Evolutionary conservation across 208 protist species (phyloP).

Genomic region (Tetramitus jugosus): DNA sequence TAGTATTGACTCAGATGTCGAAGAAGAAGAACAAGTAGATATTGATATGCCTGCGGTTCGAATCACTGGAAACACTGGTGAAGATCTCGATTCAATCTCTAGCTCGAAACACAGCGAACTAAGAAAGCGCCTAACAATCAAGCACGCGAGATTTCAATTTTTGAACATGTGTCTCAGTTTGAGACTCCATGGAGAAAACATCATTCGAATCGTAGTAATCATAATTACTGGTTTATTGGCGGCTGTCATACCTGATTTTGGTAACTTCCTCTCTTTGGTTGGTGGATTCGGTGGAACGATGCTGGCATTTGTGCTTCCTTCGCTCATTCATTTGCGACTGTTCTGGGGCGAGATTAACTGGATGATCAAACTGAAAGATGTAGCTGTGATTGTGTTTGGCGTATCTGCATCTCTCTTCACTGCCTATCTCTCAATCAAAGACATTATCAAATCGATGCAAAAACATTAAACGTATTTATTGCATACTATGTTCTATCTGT

Average conservation of each 20-base stretch:
- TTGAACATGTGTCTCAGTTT: no score
- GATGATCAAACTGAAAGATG: background rate
- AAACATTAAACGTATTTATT: no score
- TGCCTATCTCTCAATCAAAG: background rate
- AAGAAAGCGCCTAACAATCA: background rate
- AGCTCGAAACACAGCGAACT: no score
- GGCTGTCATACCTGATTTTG: constrained; percentile 5
- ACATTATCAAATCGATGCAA: background rate
- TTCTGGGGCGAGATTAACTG: background rate
- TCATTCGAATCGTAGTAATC: background rate
- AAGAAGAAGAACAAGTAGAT: background rate
- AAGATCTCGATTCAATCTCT: no score
- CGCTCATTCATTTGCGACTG: background rate
- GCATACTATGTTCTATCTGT: no score
- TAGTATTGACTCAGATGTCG: no score
- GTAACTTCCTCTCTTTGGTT: constrained; percentile 3
- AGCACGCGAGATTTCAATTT: background rate
- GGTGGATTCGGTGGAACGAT: background rate
- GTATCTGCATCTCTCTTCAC: background rate
- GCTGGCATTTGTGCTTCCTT: background rate
- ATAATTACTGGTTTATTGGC: background rate
- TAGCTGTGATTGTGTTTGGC: background rate
- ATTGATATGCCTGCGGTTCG: background rate
- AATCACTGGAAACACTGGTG: background rate
- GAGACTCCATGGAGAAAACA: background rate